Percentiles rank a stretch among this genome's conserved stretches.
These are phyloP conservation scores for Hanseniaspora thailandica DNA, from an alignment of 805 yeast genomes.

Conservation along the genomic window DNA sequence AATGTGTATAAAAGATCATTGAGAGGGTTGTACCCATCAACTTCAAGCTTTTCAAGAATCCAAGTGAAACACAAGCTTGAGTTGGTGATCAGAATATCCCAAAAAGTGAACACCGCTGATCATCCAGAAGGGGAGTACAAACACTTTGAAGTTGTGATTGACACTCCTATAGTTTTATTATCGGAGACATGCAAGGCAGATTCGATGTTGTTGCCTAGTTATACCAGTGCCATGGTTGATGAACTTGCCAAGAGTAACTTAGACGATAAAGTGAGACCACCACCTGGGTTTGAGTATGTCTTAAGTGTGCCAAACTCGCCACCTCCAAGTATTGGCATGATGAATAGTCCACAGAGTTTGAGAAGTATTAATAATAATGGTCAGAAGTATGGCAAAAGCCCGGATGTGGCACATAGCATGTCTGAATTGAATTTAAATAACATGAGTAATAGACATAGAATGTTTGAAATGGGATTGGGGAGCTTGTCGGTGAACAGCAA, in stretches of 20 bases:
- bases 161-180: slow-evolving; percentile 55
- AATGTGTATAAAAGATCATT: slow-evolving; percentile 23
- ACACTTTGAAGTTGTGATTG: slow-evolving; percentile 71
- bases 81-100: slow-evolving; percentile 53
- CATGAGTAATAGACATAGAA: not conserved
- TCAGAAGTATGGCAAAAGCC: not conserved
- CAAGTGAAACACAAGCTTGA: slow-evolving; percentile 58
- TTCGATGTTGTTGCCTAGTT: slow-evolving; percentile 32
- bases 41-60: slow-evolving; percentile 48
- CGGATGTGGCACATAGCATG: not conserved
- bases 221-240: slow-evolving; percentile 23
- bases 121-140: slow-evolving; percentile 40
- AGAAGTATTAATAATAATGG: not conserved
- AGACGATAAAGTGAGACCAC: slow-evolving; percentile 23
- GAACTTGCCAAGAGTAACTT: slow-evolving; percentile 5
- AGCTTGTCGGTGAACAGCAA: not conserved
- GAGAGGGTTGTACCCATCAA: slow-evolving; percentile 46
- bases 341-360: not conserved
- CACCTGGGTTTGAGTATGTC: slow-evolving; percentile 61
- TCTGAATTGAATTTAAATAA: not conserved
- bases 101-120: slow-evolving; percentile 35
- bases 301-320: slow-evolving; percentile 36
- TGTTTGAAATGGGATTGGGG: not conserved
- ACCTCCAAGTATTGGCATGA: slow-evolving; percentile 29
- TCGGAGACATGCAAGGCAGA: slow-evolving; percentile 33